Percentiles rank a stretch among this genome's conserved stretches.
phyloP scores from a whole-genome alignment of 768 basidiomycete genomes.

The Kwoniella bestiolae region DNA sequence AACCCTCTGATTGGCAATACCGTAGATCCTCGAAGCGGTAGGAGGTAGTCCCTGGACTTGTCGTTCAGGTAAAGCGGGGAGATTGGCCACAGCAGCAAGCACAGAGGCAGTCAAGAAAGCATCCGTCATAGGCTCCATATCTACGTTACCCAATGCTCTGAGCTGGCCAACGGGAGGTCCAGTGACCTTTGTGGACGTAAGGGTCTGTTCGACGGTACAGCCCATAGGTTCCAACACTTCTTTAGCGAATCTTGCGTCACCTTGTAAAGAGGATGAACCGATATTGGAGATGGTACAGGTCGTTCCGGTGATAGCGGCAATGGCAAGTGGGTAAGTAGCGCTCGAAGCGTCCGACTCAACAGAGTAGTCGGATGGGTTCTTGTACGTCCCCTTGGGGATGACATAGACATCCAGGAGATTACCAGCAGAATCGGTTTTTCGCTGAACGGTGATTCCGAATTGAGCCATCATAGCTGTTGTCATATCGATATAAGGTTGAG shows the following conservation, averaged over 20 bases:
- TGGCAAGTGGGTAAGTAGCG: constrained; percentile 94
- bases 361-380: constrained; percentile 76
- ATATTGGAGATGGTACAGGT: constrained; percentile 92
- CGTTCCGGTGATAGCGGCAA: constrained; percentile 97
- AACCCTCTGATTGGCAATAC: constrained; percentile 96
- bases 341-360: constrained; percentile 92
- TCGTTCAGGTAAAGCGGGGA: constrained; percentile 58
- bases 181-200: constrained; percentile 83
- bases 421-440: constrained; percentile 69
- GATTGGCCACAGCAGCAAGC: constrained; percentile 77
- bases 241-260: constrained; percentile 95
- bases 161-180: constrained; percentile 83
- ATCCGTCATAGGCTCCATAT: constrained; percentile 99
- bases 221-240: constrained; percentile 95
- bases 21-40: constrained; percentile 77
- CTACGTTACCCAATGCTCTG: constrained; percentile 79
- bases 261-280: constrained; percentile 86
- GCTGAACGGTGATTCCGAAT: constrained; percentile 78
- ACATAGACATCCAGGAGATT: constrained; percentile 77
- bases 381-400: constrained; percentile 77
- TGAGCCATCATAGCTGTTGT: constrained; percentile 96
- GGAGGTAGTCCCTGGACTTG: constrained; percentile 42
- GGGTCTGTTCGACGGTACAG: constrained; percentile 84
- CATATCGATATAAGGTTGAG: constrained; percentile 99
- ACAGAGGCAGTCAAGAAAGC: constrained; percentile 96